Percentiles rank a stretch among this genome's conserved stretches.
Evolutionary conservation across 2,329 filamentous ascomycete genomes (phyloP).

Genomic region (Diplodia scrobiculata): DNA sequence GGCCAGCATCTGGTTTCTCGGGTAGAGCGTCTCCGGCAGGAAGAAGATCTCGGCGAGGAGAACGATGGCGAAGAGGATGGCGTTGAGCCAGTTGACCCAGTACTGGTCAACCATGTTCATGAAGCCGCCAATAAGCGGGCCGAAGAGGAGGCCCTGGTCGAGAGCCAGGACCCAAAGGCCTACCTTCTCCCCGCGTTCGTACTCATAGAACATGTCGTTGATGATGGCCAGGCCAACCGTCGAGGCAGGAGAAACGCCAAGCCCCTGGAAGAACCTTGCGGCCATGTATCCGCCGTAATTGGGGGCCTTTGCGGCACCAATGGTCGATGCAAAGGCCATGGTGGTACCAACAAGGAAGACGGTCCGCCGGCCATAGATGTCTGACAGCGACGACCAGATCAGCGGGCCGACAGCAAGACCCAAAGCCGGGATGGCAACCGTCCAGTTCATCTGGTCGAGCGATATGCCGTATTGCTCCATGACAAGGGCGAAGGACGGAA

Average conservation of each 20-base stretch:
- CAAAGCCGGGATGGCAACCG: conserved; percentile 52
- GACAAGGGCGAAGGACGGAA: conserved; percentile 57
- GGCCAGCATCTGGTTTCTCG: conserved; percentile 54
- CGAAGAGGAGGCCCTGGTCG: conserved; percentile 55
- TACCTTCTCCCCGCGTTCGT: conserved; percentile 58
- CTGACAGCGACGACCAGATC: conserved; percentile 40
- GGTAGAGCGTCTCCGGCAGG: conserved; percentile 61
- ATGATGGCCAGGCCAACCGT: conserved; percentile 60
- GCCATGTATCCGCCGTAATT: conserved; percentile 58
- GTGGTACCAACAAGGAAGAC: conserved; percentile 53
- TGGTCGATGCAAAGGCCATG: conserved; percentile 49
- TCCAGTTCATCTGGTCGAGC: conserved; percentile 56
- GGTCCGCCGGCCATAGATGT: conserved; percentile 45
- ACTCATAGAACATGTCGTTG: conserved; percentile 60
- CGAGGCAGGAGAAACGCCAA: conserved; percentile 57
- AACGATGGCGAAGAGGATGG: conserved; percentile 56
- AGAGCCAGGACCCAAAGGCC: conserved; percentile 62
- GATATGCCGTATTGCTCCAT: conserved; percentile 50
- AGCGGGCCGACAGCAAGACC: conserved; percentile 39
- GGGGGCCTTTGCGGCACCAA: conserved; percentile 48
- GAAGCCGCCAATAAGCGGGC: conserved; percentile 57
- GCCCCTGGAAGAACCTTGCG: conserved; percentile 61
- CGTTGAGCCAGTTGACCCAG: conserved; percentile 60
- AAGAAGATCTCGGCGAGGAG: conserved; percentile 54
- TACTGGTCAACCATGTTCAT: conserved; percentile 51